Evolutionary conservation across 2,329 filamentous ascomycete genomes (phyloP).

Genomic region (Reticulascus tulasneorum): DNA sequence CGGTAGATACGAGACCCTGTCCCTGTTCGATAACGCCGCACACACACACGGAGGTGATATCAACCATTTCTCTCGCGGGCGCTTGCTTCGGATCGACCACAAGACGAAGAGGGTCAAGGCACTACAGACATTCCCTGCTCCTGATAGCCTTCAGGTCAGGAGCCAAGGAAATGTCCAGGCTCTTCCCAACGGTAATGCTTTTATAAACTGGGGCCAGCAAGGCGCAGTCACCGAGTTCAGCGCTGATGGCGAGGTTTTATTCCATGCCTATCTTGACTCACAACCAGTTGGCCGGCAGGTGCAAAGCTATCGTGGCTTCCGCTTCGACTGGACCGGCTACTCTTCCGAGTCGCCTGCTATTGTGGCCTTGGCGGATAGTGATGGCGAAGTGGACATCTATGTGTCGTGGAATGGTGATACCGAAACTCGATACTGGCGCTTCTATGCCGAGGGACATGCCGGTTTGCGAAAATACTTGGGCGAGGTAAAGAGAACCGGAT

Average conservation of each 20-base stretch:
- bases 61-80: slow-evolving; percentile 7
- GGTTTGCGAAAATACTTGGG: slow-evolving; percentile 33
- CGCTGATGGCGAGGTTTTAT: slow-evolving; percentile 16
- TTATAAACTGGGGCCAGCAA: slow-evolving; percentile 47
- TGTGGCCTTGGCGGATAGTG: slow-evolving; percentile 18
- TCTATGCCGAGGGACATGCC: slow-evolving; percentile 35
- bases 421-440: slow-evolving; percentile 42
- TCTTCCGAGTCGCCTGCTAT: slow-evolving; percentile 18
- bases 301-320: slow-evolving; percentile 21
- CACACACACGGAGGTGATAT: slow-evolving; percentile 16
- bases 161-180: slow-evolving; percentile 21
- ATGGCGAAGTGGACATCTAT: slow-evolving; percentile 28
- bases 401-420: slow-evolving; percentile 54
- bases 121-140: slow-evolving; percentile 8
- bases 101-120: slow-evolving; percentile 5
- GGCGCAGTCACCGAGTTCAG: slow-evolving; percentile 44
- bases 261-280: slow-evolving; percentile 15
- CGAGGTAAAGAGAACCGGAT: slow-evolving; percentile 33
- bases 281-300: slow-evolving; percentile 15
- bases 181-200: slow-evolving; percentile 36
- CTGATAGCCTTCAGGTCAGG: slow-evolving; percentile 9
- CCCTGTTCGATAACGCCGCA: slow-evolving; percentile 48
- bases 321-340: slow-evolving; percentile 15
- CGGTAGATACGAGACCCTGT: slow-evolving; percentile 44
- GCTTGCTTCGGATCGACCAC: slow-evolving; percentile 14